Evolutionary conservation across 75 land plant species (phyloP).

Genomic region (Cryptomeria japonica): DNA sequence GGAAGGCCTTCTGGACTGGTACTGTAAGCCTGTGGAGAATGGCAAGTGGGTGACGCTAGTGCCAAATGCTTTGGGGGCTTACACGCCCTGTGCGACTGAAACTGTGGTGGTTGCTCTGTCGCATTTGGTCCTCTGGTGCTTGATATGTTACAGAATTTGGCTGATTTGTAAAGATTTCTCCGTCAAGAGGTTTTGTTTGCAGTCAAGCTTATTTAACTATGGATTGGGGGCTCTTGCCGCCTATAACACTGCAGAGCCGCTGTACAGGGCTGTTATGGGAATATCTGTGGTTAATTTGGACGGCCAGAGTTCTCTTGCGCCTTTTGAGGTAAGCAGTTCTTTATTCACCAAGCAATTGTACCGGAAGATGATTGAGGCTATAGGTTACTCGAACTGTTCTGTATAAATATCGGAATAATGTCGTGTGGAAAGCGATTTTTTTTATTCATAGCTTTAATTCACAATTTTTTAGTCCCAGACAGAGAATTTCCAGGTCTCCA

Average conservation of each 20-base stretch:
- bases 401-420: not conserved
- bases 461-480: not conserved
- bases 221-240: constrained; percentile 63
- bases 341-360: not conserved
- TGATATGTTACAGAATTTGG: constrained; percentile 67
- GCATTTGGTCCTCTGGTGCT: constrained; percentile 53
- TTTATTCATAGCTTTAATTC: not conserved
- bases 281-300: constrained; percentile 70
- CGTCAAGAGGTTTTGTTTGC: constrained; percentile 50
- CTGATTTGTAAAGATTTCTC: constrained; percentile 39
- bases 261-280: constrained; percentile 71
- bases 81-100: constrained; percentile 84
- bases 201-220: constrained; percentile 48
- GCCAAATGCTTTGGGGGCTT: constrained; percentile 82
- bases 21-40: constrained; percentile 68
- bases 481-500: no score
- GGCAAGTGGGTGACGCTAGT: constrained; percentile 61
- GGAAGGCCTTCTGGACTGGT: constrained; percentile 30
- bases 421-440: not conserved
- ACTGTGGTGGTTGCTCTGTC: constrained; percentile 65
- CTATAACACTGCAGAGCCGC: constrained; percentile 62
- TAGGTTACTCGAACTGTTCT: not conserved
- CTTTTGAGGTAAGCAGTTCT: constrained; percentile 57
- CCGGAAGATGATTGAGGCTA: not conserved
- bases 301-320: constrained; percentile 63